Evolutionary conservation across 1,139 yeast species (phyloP), one percentile per base, ranked within the genome.

Genomic region (Hyphopichia burtonii): DNA sequence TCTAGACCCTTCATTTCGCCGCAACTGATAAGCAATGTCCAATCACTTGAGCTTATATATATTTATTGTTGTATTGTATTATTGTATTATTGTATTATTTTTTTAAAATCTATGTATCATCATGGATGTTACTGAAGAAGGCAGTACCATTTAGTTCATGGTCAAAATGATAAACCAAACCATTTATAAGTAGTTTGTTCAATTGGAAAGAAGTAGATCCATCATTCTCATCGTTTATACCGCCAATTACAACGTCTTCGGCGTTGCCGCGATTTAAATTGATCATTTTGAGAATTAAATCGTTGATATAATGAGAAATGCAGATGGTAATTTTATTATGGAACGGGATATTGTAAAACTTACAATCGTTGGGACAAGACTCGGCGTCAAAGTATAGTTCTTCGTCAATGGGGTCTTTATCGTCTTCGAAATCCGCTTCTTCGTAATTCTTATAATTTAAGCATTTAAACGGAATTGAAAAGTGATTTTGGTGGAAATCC

Each of bases 121-220:
- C 67, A 46, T 58, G 65, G 2, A 58, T 64, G 41, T 58, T 57
- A 32, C 56, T 55, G 46, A 58, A 62, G 47, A 55, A 71, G 40
- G 68, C 69, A 12, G 78, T 73, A 3, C 78, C 78, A 47, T 73
- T 73, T 35, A 58, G 42, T 49, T 73, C 78, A 41, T 58, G 58
- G 44, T 68, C 76, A 36, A 71, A 54, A 32, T 54, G 56, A 47
- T 65, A 72, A 38, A 55, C 56, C 15, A 71, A 54, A 11, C 77
- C 77, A 42, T 63, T 68, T 14, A 72, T 41, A 17, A 58, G 46
- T 39, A 71, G 50, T 43, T 62, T 65, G 34, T 55, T 52, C 38
- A 69, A 52, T 22, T 54, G 53, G 30, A 61, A 55, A n/a, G 41
- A 49, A 12, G 53, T 49, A 44, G 58, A 65, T 11, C 72, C 73